Evolutionary conservation across 139 green algal genomes (phyloP), one percentile per base, ranked within the genome.

Genomic region (Picochlorum sp.): DNA sequence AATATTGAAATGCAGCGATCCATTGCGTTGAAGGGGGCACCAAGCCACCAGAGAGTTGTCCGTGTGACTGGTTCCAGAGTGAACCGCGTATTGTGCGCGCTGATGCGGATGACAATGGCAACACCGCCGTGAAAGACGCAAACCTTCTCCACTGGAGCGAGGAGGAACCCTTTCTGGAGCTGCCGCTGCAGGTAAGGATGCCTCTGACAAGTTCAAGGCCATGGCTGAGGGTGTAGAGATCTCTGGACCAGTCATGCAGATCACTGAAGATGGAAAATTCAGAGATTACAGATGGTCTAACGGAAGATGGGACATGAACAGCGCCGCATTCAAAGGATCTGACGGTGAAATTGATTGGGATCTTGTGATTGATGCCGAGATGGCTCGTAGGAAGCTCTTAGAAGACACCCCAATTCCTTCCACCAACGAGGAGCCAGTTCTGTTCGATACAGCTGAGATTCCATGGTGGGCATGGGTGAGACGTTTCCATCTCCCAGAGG

Each of bases 391-490:
- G 44, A 88, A 83, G 65, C 66, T 96, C 61, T 74, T 97, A 57
- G 90, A 97, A 72, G 78, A 89, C 5, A 74, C 37, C 26, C 85
- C 89, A 61, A 88, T 92, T 44, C 74, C 83, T 45, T 89, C 77
- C 63, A 88, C 74, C 34, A 90, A 92, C 57, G 88, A 95, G 64
- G 90, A 96, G 28, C 83, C 86, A 0, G 90, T 97, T 34, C 52
- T 85, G 49, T 97, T 96, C 71, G 90, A 97, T 81, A 97, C 90
- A 21, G 55, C 41, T 38, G 85, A 95, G 73, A 92, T 97, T 70
- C 90, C 90, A 16, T 95, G 88, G 90, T 95, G 86, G 88, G 90
- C 88, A 13, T 97, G 90, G 90, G 85, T 97, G 54, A 76, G 75
- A 66, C 83, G 90, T 58, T 97, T 96, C 86, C 90, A 97, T 74